Base-by-base conservation (phyloP, 2,329 filamentous ascomycete species). In the Cryphonectria japonica region DNA sequence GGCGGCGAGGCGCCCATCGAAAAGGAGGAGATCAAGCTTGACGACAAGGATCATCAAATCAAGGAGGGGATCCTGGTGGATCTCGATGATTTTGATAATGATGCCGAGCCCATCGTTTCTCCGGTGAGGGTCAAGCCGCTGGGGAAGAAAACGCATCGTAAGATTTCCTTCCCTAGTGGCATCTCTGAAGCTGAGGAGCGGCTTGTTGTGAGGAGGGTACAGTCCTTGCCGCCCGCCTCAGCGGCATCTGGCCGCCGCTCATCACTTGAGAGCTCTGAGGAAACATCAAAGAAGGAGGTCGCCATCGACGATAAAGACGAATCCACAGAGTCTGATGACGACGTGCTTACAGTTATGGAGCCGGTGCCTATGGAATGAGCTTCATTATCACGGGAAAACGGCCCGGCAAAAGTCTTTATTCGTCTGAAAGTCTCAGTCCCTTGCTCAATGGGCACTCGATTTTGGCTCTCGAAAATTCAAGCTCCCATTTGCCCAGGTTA, bases 1-100 rank as follows among this genome's bases (percentile, higher is more conserved):
- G 85, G 83, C 11, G 81, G 82, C 34, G 78, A 79, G 0, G 80
- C 80, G 5, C 77, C 76, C 1, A 88, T 88, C 64, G 85, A 85
- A 74, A 85, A 84, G 74, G 86, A 88, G 3, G 80, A 80, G 52
- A 79, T 83, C 32, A 72, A 78, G 68, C 74, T 81, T 52, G 77
- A 75, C 6, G 78, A 81, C 60, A 68, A 73, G 14, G 80, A 80
- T 50, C 77, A 74, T 37, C 77, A 60, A 4, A 66, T 75, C 6
- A 74, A 77, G 71, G 76, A 76, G 9, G 80, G 80, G 14, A 79
- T 71, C 19, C 75, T 87, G 13, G 83, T 88, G 68, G 80, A 82
- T 52, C 75, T 87, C 69, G 84, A 83, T 64, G 82, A 83, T 4
- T 72, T 87, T 69, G 84, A 83, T 64, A 82, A 83, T 5, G 72